phyloP scores from a whole-genome alignment of 73 alveolate genomes.

The Symbiodinium natans region DNA sequence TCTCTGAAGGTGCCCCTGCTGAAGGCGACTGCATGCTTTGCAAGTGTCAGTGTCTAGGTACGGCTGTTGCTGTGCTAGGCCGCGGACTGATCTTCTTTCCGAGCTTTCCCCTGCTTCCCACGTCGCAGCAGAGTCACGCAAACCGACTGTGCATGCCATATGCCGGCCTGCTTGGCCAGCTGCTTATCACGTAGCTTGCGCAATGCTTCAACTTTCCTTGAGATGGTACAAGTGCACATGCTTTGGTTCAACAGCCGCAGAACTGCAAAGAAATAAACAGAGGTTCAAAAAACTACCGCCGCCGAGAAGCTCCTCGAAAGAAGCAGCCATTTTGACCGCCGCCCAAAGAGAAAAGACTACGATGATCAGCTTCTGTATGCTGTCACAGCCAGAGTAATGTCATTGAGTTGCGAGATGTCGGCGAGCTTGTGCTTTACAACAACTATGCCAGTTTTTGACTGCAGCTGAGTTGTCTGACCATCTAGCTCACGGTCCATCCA shows the following conservation, averaged over 20 bases:
- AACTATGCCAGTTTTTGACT: too few relatives aligned
- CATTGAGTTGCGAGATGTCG: too few relatives aligned
- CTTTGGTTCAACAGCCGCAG: not conserved
- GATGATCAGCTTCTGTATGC: too few relatives aligned
- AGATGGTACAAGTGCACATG: not conserved
- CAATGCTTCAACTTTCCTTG: constrained; percentile 68
- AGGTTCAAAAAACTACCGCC: not conserved
- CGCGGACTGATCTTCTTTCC: not conserved
- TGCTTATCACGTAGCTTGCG: constrained; percentile 71
- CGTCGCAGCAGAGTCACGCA: not conserved
- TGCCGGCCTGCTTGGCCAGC: constrained; percentile 44
- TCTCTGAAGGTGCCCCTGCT: too few relatives aligned
- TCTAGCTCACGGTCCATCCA: too few relatives aligned
- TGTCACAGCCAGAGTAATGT: too few relatives aligned
- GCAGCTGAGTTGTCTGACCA: too few relatives aligned
- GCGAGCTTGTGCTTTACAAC: too few relatives aligned
- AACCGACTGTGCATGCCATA: not conserved
- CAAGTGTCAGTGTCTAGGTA: too few relatives aligned
- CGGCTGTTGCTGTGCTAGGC: not conserved
- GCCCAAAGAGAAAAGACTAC: not conserved
- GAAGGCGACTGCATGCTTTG: too few relatives aligned
- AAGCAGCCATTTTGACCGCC: constrained; percentile 18
- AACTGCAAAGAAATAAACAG: not conserved
- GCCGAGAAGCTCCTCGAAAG: constrained; percentile 50
- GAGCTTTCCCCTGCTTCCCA: not conserved